Percentiles rank a stretch among this genome's conserved stretches.
These are phyloP conservation scores for Lachancea quebecensis DNA, from an alignment of 805 yeast genomes.

Conservation along the genomic window DNA sequence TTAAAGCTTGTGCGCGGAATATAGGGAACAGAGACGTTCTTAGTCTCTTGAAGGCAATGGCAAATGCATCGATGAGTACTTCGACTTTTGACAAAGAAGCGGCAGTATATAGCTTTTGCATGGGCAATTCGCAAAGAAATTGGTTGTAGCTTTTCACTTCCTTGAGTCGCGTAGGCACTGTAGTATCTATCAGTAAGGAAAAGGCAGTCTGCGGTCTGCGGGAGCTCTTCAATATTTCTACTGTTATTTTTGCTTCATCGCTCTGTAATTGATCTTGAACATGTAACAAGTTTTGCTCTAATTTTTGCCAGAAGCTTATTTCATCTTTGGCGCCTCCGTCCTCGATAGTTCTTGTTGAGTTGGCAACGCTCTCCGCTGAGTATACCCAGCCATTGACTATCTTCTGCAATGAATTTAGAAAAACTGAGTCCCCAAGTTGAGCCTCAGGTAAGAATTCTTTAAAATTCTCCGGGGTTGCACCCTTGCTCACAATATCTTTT, in stretches of 20 bases:
- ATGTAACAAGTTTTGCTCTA: conserved; percentile 52
- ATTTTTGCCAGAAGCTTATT: conserved; percentile 67
- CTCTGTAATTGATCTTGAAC: conserved; percentile 53
- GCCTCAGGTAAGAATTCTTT: conserved; percentile 31
- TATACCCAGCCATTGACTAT: conserved; percentile 73
- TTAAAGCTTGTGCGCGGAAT: conserved; percentile 53
- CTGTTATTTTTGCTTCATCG: conserved; percentile 47
- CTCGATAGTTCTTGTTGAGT: conserved; percentile 39
- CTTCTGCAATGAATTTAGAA: conserved; percentile 63
- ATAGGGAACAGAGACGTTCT: conserved; percentile 58
- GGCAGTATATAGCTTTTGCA: conserved; percentile 49
- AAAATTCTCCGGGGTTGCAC: conserved; percentile 26
- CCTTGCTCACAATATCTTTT: conserved; percentile 32
- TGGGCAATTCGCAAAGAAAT: conserved; percentile 63
- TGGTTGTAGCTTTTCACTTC: conserved; percentile 51
- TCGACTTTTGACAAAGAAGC: conserved; percentile 39
- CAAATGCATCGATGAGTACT: conserved; percentile 40
- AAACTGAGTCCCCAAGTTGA: conserved; percentile 41
- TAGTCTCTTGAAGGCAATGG: conserved; percentile 58
- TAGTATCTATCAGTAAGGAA: conserved; percentile 66
- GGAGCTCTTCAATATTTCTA: conserved; percentile 56
- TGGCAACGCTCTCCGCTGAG: conserved; percentile 37
- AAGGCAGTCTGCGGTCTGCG: conserved; percentile 76
- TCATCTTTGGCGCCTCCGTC: conserved; percentile 61
- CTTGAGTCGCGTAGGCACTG: conserved; percentile 47